Evolutionary conservation across 441 rosid species (phyloP), one percentile per base, ranked within the genome.

Genomic region (Jatropha multifida): DNA sequence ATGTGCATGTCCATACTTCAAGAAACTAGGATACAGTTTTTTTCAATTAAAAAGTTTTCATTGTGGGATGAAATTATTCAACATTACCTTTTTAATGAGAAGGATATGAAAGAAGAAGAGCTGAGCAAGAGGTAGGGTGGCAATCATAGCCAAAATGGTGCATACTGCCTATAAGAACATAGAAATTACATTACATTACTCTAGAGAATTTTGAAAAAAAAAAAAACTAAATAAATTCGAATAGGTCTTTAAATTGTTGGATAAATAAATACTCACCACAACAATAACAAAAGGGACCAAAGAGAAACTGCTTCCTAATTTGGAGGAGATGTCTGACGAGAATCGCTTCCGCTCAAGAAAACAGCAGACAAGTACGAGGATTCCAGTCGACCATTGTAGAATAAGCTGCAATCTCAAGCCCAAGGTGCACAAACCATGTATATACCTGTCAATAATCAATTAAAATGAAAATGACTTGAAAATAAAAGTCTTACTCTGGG

Each of bases 241-340:
- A 62, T 56, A 32, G 5, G 26, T 74, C 52, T 56, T 51, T 5
- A 26, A 48, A 46, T 55, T 20, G 60, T 37, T 56, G 17, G 58
- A 15, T 23, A 17, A 55, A 72, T 4, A n/a, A 46, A 60, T 52
- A 69, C 96, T 83, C 85, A 93, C 99, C 92, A 96, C 92, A 26
- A 96, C 98, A 70, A 90, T 91, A 81, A 91, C 89, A 78, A 90
- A 96, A 26, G 98, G 97, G 67, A 81, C 87, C 80, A 96, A 65
- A 17, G 99, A 90, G 86, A 96, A 96, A 84, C 98, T 96, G 88
- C 98, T 96, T 77, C 99, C 98, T 72, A 96, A 70, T 81, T 96
- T 96, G 65, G 91, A 74, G 84, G 98, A 74, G 78, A 96, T 88
- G 74, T 96, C 97, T 51, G 77, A 81, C 59, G 88, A 75, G 51